These are phyloP conservation scores for Tolypocladium album DNA, from an alignment of 2,329 filamentous ascomycete species.

Conservation along the genomic window DNA sequence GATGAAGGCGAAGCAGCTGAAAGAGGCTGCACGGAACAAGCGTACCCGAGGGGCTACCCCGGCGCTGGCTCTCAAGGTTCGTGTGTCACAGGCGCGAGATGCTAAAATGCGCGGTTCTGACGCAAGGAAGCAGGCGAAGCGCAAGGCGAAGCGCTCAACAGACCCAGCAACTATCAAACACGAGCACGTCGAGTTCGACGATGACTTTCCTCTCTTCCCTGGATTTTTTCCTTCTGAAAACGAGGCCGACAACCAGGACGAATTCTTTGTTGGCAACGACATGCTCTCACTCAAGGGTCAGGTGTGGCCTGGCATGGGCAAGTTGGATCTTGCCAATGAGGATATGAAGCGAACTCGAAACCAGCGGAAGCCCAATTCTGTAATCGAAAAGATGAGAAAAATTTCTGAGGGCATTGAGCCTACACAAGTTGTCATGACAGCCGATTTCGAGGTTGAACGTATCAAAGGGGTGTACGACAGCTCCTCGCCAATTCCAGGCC, in stretches of 20 bases:
- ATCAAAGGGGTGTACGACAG: constrained; percentile 49
- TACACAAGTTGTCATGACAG: constrained; percentile 52
- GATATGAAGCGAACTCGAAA: constrained; percentile 66
- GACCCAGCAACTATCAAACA: constrained; percentile 13
- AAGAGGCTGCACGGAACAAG: constrained; percentile 45
- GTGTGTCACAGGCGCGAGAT: background rate
- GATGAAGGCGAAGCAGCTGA: constrained; percentile 65
- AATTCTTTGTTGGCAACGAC: constrained; percentile 14
- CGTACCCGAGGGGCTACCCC: constrained; percentile 16
- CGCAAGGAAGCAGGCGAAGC: constrained; percentile 14
- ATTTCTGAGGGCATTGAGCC: constrained; percentile 54
- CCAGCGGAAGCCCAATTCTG: constrained; percentile 64
- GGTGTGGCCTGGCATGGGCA: constrained; percentile 67
- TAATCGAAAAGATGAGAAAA: constrained; percentile 54
- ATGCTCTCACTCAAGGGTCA: constrained; percentile 52
- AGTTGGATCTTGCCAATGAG: constrained; percentile 70
- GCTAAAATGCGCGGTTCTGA: background rate
- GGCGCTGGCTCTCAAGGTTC: constrained; percentile 11
- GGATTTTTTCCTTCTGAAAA: constrained; percentile 16
- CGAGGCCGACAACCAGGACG: constrained; percentile 17
- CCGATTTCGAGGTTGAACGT: constrained; percentile 37
- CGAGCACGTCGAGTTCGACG: constrained; percentile 14
- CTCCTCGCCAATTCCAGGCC: constrained; percentile 34
- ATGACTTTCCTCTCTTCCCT: constrained; percentile 16
- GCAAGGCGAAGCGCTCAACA: constrained; percentile 15